phyloP scores from a whole-genome alignment of 208 protist species.

The Trichomonas gallinae region DNA sequence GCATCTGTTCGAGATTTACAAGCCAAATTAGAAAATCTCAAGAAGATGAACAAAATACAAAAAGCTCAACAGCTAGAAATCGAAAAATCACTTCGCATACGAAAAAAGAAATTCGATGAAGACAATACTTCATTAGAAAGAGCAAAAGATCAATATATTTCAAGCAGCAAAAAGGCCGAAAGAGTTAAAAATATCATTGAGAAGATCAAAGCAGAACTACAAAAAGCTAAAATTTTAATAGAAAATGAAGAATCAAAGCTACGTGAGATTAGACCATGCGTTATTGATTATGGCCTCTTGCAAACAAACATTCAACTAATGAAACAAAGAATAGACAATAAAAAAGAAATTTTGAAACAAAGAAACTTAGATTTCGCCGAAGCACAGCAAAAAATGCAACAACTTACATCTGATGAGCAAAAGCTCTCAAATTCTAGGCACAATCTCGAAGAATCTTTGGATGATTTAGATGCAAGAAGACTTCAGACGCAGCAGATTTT shows the following conservation, averaged over 20 bases:
- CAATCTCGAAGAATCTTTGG: background rate
- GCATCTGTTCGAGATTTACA: background rate
- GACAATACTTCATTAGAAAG: background rate
- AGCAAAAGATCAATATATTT: background rate
- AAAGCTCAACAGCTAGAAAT: background rate
- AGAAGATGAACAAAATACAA: background rate
- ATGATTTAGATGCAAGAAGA: background rate
- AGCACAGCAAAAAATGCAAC: background rate
- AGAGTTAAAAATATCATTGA: background rate
- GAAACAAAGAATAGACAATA: background rate
- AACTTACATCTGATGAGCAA: background rate
- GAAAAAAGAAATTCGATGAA: background rate
- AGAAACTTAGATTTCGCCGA: background rate
- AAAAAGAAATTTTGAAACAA: background rate
- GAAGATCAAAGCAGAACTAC: background rate
- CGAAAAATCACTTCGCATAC: background rate
- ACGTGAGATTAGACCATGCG: background rate
- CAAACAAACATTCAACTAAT: background rate
- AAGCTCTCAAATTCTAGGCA: background rate
- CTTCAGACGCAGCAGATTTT: background rate
- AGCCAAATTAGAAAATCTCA: background rate
- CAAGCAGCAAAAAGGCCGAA: background rate
- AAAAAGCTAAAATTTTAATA: background rate
- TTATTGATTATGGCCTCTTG: background rate
- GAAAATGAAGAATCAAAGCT: background rate